phyloP scores from a whole-genome alignment of 2,329 filamentous ascomycete genomes.

The Trichoderma atroviride region DNA sequence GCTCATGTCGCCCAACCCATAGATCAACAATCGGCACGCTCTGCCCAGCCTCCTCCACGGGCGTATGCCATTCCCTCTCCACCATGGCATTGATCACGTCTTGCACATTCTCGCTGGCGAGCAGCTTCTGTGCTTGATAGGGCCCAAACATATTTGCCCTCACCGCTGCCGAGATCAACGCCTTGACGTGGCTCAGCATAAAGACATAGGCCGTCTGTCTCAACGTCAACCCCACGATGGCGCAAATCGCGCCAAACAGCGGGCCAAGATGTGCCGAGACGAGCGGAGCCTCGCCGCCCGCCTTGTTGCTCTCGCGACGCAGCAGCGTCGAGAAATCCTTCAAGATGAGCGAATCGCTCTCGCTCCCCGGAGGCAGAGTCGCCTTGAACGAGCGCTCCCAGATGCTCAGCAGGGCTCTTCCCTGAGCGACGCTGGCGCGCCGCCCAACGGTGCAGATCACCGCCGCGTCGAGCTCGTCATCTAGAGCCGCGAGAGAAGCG shows the following conservation, averaged over 20 bases:
- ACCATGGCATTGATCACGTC: slow-evolving; percentile 60
- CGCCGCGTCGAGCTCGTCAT: slow-evolving; percentile 76
- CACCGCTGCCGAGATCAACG: slow-evolving; percentile 75
- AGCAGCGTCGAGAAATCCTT: slow-evolving; percentile 44
- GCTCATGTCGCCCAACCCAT: slow-evolving; percentile 81
- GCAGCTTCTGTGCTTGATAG: slow-evolving; percentile 74
- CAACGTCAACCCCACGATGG: slow-evolving; percentile 60
- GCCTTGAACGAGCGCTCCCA: slow-evolving; percentile 72
- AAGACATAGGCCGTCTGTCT: slow-evolving; percentile 74
- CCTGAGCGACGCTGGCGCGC: slow-evolving; percentile 74
- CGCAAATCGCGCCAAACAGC: slow-evolving; percentile 68
- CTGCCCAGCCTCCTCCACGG: slow-evolving; percentile 70
- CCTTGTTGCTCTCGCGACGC: slow-evolving; percentile 34
- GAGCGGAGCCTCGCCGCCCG: slow-evolving; percentile 36
- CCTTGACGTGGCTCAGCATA: slow-evolving; percentile 75
- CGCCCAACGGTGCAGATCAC: slow-evolving; percentile 79
- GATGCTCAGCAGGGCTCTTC: slow-evolving; percentile 71
- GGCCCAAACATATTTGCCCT: slow-evolving; percentile 77
- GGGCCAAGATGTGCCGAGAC: slow-evolving; percentile 70
- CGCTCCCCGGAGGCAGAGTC: slow-evolving; percentile 36
- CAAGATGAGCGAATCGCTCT: slow-evolving; percentile 37
- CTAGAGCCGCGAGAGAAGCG: slow-evolving; percentile 55
- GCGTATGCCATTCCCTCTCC: slow-evolving; percentile 60
- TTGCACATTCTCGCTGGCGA: slow-evolving; percentile 65
- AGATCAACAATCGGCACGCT: slow-evolving; percentile 77